Evolutionary conservation across 495 filamentous ascomycete species (phyloP).

Genomic region (Astrothelium macrocarpum): DNA sequence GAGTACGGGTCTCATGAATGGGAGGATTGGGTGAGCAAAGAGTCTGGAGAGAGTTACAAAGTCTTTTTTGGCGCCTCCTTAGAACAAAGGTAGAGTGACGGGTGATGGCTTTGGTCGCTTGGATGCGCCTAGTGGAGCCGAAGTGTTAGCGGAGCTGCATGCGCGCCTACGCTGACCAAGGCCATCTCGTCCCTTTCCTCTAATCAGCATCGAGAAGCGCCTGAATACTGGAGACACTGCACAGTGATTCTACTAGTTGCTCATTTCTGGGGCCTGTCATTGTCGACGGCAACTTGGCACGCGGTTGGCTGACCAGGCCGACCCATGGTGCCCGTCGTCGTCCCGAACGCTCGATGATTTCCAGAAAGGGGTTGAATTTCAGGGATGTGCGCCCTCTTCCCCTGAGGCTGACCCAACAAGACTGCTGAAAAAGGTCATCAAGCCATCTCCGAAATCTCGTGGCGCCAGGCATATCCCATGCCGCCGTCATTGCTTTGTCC

Average conservation of each 20-base stretch:
- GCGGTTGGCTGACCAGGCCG: neutral
- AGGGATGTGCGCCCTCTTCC: neutral
- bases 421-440: neutral
- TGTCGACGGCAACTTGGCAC: neutral
- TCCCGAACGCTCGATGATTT: constrained; percentile 2
- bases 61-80: neutral
- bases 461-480: neutral
- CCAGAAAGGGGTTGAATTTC: neutral
- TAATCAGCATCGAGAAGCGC: neutral
- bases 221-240: neutral
- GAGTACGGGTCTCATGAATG: neutral
- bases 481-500: neutral
- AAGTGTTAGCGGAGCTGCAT: neutral
- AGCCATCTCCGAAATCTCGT: neutral
- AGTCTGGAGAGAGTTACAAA: neutral
- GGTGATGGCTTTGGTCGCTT: neutral
- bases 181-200: neutral
- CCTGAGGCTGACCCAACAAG: neutral
- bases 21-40: neutral
- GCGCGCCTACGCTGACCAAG: neutral
- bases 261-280: neutral
- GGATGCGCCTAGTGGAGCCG: neutral
- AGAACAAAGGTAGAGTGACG: neutral
- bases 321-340: neutral
- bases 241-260: neutral